Evolutionary conservation across 208 protist genomes (phyloP).

Genomic region (Wallacemonas sp.): DNA sequence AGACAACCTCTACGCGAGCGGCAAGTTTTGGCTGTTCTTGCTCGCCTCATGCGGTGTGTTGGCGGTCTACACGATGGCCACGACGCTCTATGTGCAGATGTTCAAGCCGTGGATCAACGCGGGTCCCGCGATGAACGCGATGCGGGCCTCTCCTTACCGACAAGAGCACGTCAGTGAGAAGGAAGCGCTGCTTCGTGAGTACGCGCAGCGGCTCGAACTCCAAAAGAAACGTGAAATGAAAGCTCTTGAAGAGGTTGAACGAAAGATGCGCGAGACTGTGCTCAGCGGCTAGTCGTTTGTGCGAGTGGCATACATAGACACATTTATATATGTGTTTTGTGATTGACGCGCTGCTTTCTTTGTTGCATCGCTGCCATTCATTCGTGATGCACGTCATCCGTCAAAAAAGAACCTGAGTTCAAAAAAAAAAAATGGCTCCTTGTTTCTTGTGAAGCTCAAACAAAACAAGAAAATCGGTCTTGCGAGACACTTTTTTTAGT

Average conservation of each 20-base stretch:
- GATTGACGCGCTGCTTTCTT: no score
- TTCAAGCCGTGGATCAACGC: slow-evolving; percentile 68
- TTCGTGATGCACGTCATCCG: no score
- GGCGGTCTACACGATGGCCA: slow-evolving; percentile 51
- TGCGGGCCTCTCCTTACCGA: slow-evolving; percentile 39
- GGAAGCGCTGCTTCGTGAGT: slow-evolving; percentile 25
- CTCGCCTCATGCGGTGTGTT: slow-evolving; percentile 53
- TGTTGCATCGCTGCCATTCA: no score
- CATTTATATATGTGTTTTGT: no score
- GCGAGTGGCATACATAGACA: no score
- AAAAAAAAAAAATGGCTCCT: no score
- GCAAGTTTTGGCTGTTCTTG: slow-evolving; percentile 63
- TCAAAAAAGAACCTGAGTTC: no score
- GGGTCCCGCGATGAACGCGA: slow-evolving; percentile 45
- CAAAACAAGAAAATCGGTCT: no score
- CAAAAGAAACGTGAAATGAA: slow-evolving; percentile 15
- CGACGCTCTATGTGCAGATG: slow-evolving; percentile 60
- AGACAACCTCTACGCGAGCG: slow-evolving; percentile 38
- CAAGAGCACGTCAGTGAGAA: slow-evolving; percentile 32
- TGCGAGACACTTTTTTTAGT: no score
- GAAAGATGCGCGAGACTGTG: slow-evolving; percentile 9
- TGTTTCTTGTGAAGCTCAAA: no score
- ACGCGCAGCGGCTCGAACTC: slow-evolving; percentile 10
- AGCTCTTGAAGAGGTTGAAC: neutral
- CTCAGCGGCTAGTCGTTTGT: no score